phyloP scores from a whole-genome alignment of 768 basidiomycete species.

The Phylloporus sp. region DNA sequence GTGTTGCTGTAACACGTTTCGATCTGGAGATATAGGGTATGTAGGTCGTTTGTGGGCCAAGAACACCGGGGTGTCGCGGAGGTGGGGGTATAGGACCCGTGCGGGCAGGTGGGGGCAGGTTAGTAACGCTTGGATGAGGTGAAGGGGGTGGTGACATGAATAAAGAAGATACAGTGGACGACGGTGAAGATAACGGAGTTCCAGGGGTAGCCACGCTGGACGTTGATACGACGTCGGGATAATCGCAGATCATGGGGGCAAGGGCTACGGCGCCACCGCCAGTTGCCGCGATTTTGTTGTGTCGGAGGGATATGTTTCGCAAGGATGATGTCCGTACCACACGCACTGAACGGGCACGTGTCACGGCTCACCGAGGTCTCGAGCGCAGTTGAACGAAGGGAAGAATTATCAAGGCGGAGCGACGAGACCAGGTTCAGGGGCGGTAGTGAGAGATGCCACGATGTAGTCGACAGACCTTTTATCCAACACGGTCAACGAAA shows the following conservation, averaged over 20 bases:
- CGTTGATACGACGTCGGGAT: slow-evolving; percentile 68
- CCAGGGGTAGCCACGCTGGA: not conserved
- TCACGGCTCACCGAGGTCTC: slow-evolving; percentile 70
- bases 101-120: slow-evolving; percentile 23
- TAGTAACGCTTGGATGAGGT: slow-evolving; percentile 28
- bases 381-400: slow-evolving; percentile 64
- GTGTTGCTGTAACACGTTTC: slow-evolving; percentile 36
- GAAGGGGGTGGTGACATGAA: slow-evolving; percentile 34
- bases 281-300: slow-evolving; percentile 79
- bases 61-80: slow-evolving; percentile 46
- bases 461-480: slow-evolving; percentile 83
- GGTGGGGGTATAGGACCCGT: slow-evolving; percentile 44
- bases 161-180: slow-evolving; percentile 9
- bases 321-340: slow-evolving; percentile 80
- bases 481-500: slow-evolving; percentile 84
- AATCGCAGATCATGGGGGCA: slow-evolving; percentile 95
- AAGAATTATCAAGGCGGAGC: slow-evolving; percentile 85
- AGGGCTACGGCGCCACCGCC: slow-evolving; percentile 91
- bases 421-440: slow-evolving; percentile 51
- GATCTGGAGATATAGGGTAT: slow-evolving; percentile 79
- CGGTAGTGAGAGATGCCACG: slow-evolving; percentile 55
- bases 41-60: slow-evolving; percentile 65
- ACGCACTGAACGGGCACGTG: slow-evolving; percentile 52
- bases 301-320: slow-evolving; percentile 83
- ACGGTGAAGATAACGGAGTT: slow-evolving; percentile 6